Evolutionary conservation across 257 asterid genomes (phyloP).

Genomic region (Cruciata laevipes): DNA sequence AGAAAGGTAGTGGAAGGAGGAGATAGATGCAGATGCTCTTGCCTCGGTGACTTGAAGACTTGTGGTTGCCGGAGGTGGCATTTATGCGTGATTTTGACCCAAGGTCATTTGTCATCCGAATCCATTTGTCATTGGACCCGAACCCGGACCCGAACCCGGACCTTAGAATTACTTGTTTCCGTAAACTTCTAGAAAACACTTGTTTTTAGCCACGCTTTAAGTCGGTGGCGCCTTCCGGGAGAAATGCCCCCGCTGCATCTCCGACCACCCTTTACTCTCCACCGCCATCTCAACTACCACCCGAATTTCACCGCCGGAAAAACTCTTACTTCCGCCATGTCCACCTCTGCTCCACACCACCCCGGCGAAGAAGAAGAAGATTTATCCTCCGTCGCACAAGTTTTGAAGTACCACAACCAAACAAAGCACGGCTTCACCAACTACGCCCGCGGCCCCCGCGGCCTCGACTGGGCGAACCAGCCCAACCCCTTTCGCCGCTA

Average conservation of each 20-base stretch:
- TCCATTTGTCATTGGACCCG: background rate
- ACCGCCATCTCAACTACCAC: conserved; percentile 19
- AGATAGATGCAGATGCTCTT: too few relatives aligned
- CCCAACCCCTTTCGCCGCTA: conserved; percentile 97
- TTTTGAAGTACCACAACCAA: conserved; percentile 60
- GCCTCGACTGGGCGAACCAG: conserved; percentile 97
- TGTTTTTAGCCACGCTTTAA: background rate
- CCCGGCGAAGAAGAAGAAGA: conserved; percentile 21
- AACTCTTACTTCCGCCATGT: conserved; percentile 40
- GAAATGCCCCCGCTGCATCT: conserved; percentile 29
- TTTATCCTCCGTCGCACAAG: conserved; percentile 38
- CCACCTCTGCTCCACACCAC: conserved; percentile 35
- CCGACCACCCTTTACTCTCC: conserved; percentile 20
- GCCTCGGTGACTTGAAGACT: too few relatives aligned
- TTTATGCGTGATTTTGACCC: too few relatives aligned
- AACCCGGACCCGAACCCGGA: background rate
- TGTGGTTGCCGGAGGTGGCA: too few relatives aligned
- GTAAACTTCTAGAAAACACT: conserved; percentile 4
- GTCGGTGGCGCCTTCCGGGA: background rate
- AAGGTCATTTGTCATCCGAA: too few relatives aligned
- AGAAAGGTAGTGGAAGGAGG: too few relatives aligned
- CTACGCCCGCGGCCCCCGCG: conserved; percentile 77
- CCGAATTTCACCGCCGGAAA: conserved; percentile 11
- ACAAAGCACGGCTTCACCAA: conserved; percentile 69
- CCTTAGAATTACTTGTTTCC: conserved; percentile 18